These are phyloP conservation scores for Phialocephala subalpina DNA, from an alignment of 2,329 filamentous ascomycete species.

Conservation along the genomic window DNA sequence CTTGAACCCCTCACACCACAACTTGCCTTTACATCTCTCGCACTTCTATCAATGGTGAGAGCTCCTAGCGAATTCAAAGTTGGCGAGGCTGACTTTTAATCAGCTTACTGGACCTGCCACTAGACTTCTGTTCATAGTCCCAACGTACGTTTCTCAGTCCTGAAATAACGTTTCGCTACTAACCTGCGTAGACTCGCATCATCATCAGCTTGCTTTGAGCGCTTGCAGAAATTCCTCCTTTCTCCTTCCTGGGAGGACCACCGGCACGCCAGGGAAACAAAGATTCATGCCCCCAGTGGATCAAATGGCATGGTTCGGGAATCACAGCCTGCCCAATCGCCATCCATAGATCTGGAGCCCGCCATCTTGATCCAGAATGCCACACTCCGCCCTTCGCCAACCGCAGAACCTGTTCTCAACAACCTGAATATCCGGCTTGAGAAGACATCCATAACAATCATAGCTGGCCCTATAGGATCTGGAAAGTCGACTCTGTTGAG, in stretches of 20 bases:
- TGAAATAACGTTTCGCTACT: neutral
- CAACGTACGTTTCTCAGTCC: neutral
- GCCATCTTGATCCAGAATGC: neutral
- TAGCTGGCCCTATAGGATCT: neutral
- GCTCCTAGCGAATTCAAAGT: neutral
- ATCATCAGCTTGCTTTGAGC: neutral
- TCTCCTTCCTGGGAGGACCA: neutral
- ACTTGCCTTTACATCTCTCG: neutral
- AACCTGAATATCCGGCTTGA: neutral
- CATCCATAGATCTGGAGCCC: neutral
- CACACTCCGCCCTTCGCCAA: neutral
- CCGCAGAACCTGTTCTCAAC: neutral
- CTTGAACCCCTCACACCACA: neutral
- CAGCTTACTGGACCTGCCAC: neutral
- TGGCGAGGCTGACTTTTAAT: neutral
- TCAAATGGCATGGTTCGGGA: neutral
- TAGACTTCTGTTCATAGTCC: neutral
- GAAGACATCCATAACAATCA: neutral
- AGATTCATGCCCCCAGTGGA: neutral
- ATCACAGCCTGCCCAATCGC: neutral
- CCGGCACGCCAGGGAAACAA: neutral
- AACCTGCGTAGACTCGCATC: neutral
- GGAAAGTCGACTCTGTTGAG: neutral
- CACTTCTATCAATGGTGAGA: neutral
- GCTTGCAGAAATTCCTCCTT: neutral